Percentiles rank a stretch among this genome's conserved stretches.
These are phyloP conservation scores for Coleophoma cylindrospora DNA, from an alignment of 2,329 filamentous ascomycete genomes.

Conservation along the genomic window DNA sequence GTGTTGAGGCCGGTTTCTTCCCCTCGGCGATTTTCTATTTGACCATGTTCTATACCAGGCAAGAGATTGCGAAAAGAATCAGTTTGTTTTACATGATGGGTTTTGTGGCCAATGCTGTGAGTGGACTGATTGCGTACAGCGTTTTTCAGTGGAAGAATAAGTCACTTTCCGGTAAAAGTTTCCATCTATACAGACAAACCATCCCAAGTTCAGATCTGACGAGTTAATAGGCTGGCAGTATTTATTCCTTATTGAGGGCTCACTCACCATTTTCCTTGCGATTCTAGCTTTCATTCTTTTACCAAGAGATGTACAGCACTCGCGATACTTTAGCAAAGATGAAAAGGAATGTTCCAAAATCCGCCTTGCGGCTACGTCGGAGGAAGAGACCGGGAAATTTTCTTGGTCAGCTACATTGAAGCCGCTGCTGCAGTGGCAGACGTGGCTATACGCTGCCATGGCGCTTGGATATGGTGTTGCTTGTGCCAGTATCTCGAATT, in stretches of 20 bases:
- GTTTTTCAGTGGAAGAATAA: background rate
- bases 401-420: background rate
- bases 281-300: background rate
- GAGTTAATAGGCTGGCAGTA: background rate
- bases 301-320: background rate
- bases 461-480: background rate
- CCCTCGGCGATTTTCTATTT: slow-evolving; percentile 12
- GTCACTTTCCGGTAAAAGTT: too few species aligned
- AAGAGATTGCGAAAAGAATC: background rate
- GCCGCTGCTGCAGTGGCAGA: background rate
- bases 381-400: background rate
- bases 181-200: too few species aligned
- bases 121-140: background rate
- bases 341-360: background rate
- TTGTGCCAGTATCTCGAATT: background rate
- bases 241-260: background rate
- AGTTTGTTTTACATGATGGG: background rate
- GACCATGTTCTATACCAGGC: slow-evolving; percentile 2
- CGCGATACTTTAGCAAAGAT: background rate
- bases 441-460: background rate
- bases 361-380: background rate
- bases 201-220: too few species aligned
- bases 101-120: background rate
- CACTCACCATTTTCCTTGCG: background rate
- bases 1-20: slow-evolving; percentile 1